Evolutionary conservation across 2,329 filamentous ascomycete species (phyloP).

Genomic region (Neodidymelliopsis sp.): DNA sequence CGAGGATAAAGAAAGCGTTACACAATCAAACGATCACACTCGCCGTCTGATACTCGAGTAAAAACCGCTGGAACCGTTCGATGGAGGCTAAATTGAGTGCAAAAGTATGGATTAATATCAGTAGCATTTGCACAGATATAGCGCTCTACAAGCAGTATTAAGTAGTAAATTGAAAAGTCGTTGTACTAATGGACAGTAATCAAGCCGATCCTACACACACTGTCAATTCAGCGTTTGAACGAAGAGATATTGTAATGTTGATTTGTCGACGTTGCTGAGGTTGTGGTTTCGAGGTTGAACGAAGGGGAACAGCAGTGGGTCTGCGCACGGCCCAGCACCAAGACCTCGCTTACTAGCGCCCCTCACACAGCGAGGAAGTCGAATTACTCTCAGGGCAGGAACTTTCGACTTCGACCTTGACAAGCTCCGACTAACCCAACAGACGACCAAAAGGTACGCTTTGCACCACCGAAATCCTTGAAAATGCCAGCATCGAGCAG

Average conservation of each 20-base stretch:
- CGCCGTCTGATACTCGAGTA: no score
- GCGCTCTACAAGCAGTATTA: no score
- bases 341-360: constrained; percentile 16
- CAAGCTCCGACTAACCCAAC: constrained; percentile 43
- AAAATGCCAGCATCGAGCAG: constrained; percentile 17
- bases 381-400: not conserved
- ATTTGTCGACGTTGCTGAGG: not conserved
- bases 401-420: constrained; percentile 21
- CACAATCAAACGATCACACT: no score
- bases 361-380: constrained; percentile 4
- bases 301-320: not conserved
- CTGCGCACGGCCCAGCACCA: constrained; percentile 2
- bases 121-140: no score
- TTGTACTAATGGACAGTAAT: no score
- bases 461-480: constrained; percentile 12
- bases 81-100: no score
- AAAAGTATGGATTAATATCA: no score
- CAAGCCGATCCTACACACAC: no score
- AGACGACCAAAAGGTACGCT: constrained; percentile 49
- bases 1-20: no score
- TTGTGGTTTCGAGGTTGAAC: not conserved
- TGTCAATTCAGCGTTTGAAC: no score
- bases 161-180: no score
- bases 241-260: not conserved
- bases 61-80: no score